Base-by-base conservation (phyloP, 305 asterid genomes). In the Rubia tinctorum region DNA sequence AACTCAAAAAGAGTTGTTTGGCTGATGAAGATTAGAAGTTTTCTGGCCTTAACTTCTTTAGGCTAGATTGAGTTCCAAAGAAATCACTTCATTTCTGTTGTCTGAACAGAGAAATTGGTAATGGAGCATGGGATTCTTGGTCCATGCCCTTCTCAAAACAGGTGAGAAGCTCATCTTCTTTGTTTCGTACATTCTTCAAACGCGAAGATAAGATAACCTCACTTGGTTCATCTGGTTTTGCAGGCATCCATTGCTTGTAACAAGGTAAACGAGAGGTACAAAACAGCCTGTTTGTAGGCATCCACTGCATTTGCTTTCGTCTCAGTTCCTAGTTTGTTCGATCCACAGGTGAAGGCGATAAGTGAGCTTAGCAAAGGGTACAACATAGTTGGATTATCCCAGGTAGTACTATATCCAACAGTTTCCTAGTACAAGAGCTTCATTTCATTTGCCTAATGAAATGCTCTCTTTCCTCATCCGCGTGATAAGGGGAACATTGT, bases 91-190 rank as follows among this genome's bases (percentile, higher is more conserved):
- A 1, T 44, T n/a, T 51, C 6, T 70, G 23, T 7, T 71, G 40
- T 34, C 42, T 73, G 14, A 71, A 37, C 68, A 89, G 97, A 30
- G 97, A 92, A 88, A 89, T 92, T 59, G 98, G 97, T 76, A 83
- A 90, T 72, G 97, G 97, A 76, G 86, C 27, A 7, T 80, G 87
- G 86, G 94, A 89, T 84, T 90, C 98, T 13, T 92, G 98, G 98
- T 88, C 92, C 14, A 84, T 89, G 91, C 95, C 96, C 40, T 86
- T 92, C 47, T 9, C 60, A 14, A 76, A 88, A 76, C 98, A 92
- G 92, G 98, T 90, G 68, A 69, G 18, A 68, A 42, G 30, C 66
- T 75, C 73, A 20, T 43, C 4, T 71, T 27, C 68, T 64, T 10
- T 58, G 34, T 30, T 70, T 7, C 68, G 13, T 22, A 58, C 63